A percentile compares a stretch with the other conserved stretches of the same genome.
phyloP scores from a whole-genome alignment of 129 eudicot genomes.

The Gnaphalium uliginosum region DNA sequence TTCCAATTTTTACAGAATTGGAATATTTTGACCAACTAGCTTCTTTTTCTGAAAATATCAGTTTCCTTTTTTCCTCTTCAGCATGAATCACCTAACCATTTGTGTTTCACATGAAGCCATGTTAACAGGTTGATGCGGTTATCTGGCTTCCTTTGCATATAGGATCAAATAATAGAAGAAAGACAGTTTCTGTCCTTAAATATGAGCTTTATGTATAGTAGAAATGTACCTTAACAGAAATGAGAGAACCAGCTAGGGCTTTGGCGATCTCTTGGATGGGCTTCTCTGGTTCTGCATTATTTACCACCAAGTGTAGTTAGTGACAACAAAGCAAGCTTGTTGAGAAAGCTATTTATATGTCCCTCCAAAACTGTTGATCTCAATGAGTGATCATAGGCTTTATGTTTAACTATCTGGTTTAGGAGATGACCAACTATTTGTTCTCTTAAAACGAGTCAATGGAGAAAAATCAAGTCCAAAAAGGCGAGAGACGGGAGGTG shows the following conservation, averaged over 20 bases:
- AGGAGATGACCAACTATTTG: background rate
- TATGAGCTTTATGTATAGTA: background rate
- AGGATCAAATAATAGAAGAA: background rate
- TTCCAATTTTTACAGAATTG: constrained; percentile 57
- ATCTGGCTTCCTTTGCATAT: background rate
- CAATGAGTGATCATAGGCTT: background rate
- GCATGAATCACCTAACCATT: constrained; percentile 64
- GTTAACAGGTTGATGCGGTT: background rate
- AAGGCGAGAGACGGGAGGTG: no score
- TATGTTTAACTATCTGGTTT: background rate
- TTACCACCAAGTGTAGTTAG: constrained; percentile 13
- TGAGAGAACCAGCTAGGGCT: constrained; percentile 61
- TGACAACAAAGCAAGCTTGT: background rate
- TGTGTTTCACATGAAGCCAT: background rate
- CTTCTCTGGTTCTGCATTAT: constrained; percentile 67
- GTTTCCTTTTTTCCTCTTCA: constrained; percentile 58
- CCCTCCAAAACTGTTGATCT: no score
- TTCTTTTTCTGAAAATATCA: constrained; percentile 90
- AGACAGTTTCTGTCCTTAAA: background rate
- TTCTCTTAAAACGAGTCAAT: no score
- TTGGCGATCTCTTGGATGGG: constrained; percentile 72
- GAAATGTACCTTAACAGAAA: constrained; percentile 71
- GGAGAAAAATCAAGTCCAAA: no score
- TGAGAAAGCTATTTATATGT: background rate
- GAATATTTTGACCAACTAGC: constrained; percentile 76